Evolutionary conservation across 2,329 filamentous ascomycete species (phyloP), one percentile per base, ranked within the genome.

Genomic region (Saccharata proteae): DNA sequence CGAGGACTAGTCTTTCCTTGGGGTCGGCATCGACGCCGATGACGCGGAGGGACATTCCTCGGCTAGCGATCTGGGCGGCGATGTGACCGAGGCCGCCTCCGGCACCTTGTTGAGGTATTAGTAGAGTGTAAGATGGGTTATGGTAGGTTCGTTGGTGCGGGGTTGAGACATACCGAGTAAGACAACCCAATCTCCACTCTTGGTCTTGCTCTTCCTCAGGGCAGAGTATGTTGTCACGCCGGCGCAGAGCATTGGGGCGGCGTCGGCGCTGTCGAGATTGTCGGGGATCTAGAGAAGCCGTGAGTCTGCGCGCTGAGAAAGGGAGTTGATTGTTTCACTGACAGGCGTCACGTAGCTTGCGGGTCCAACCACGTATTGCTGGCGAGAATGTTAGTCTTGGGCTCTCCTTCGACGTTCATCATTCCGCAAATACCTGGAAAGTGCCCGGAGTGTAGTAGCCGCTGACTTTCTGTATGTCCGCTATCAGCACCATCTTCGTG

Each of bases 301-400:
- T 29, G 7, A 25, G 28, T 7, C 13, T 18, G n/a, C 11, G 12
- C 3, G 5, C 13, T 6, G n/a, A 7, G 22, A 19, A n/a, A 11
- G 20, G 7, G 6, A n/a, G 6, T 6, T 1, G 1, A 7, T 3
- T 9, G 15, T 10, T 13, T 16, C 8, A 10, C 24, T n/a, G 47
- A 81, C 79, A 2, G 74, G 74, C 1, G 77, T 80, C 2, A 80
- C 76, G 48, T 81, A 80, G 53, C 69, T 67, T 3, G 75, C 75
- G 7, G 73, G 71, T 0, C 65, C 68, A 11, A 77, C 47, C 12
- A 68, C 67, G 45, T 80, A 81, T 54, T 80, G 74, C 48, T 80
- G 11, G 8, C n/a, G 11, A 28, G 11, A n/a, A 18, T 12, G 10
- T 25, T 6, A 18, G 23, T 28, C 18, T 21, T n/a, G n/a, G n/a